These are phyloP conservation scores for Chlorella sp. DNA, from an alignment of 139 green algal species.

Conservation along the genomic window DNA sequence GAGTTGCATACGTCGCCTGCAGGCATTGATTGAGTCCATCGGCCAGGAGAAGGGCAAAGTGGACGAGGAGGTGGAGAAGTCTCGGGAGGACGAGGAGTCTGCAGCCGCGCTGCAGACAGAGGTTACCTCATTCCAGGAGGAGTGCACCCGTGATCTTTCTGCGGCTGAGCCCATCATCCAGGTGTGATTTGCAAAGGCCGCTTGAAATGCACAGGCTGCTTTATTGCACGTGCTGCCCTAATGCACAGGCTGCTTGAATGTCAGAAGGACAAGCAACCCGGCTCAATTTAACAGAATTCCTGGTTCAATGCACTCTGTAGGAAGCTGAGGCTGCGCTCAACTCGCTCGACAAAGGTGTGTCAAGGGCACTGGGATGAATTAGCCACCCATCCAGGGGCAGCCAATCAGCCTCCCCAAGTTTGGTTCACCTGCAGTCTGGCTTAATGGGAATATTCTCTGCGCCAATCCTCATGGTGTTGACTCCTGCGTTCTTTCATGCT, in stretches of 20 bases:
- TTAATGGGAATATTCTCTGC: too few species aligned
- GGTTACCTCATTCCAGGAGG: slow-evolving; percentile 86
- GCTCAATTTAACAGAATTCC: neutral
- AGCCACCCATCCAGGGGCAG: too few species aligned
- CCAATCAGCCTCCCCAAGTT: too few species aligned
- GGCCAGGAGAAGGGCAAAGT: slow-evolving; percentile 88
- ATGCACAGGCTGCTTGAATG: neutral
- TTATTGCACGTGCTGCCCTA: too few species aligned
- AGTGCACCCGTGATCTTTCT: slow-evolving; percentile 77
- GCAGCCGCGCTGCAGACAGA: slow-evolving; percentile 62
- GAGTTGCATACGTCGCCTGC: slow-evolving; percentile 7
- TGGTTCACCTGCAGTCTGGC: too few species aligned
- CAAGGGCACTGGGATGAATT: too few species aligned
- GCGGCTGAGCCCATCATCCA: slow-evolving; percentile 89
- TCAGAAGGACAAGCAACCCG: neutral
- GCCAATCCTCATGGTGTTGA: too few species aligned
- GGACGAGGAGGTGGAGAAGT: slow-evolving; percentile 86
- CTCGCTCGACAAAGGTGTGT: slow-evolving; percentile 85
- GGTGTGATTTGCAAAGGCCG: too few species aligned
- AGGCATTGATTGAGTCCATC: slow-evolving; percentile 91
- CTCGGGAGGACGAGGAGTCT: slow-evolving; percentile 76
- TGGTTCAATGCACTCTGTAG: neutral
- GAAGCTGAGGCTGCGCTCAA: slow-evolving; percentile 90
- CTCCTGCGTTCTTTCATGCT: too few species aligned
- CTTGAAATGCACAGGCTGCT: neutral